A percentile compares a stretch with the other conserved stretches of the same genome.
Evolutionary conservation across 495 filamentous ascomycete genomes (phyloP).

Genomic region (Trichoderma asperelloides): DNA sequence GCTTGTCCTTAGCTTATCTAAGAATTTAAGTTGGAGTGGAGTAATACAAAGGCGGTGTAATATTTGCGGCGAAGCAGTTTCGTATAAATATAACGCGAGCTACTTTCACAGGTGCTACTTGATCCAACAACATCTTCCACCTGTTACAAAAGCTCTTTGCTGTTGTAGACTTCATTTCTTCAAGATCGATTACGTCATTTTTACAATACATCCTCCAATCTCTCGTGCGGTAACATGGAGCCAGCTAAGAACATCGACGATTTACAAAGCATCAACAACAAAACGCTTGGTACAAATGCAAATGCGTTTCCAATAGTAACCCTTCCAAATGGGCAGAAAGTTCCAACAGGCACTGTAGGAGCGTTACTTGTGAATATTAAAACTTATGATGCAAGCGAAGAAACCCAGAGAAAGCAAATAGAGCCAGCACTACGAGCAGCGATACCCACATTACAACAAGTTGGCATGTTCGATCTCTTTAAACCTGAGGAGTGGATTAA

Average conservation of each 20-base stretch:
- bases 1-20: too few relatives aligned
- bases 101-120: too few relatives aligned
- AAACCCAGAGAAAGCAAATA: slow-evolving; percentile 11
- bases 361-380: slow-evolving; percentile 21
- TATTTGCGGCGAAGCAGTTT: too few relatives aligned
- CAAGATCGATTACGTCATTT: too few relatives aligned
- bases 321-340: slow-evolving; percentile 19
- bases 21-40: too few relatives aligned
- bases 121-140: too few relatives aligned
- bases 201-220: too few relatives aligned
- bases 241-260: neutral
- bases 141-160: too few relatives aligned
- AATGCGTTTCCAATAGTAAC: slow-evolving; percentile 19
- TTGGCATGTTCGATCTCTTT: slow-evolving; percentile 21
- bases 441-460: slow-evolving; percentile 17
- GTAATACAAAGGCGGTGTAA: too few relatives aligned
- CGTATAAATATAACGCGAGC: too few relatives aligned
- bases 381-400: slow-evolving; percentile 18
- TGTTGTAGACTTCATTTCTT: too few relatives aligned
- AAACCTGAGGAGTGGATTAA: slow-evolving; percentile 19
- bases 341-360: slow-evolving; percentile 21
- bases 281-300: slow-evolving; percentile 11
- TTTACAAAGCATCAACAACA: neutral
- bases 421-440: slow-evolving; percentile 15
- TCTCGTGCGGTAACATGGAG: neutral